Base-by-base conservation (phyloP, 2,329 filamentous ascomycete genomes). In the Trichophyton benhamiae region DNA sequence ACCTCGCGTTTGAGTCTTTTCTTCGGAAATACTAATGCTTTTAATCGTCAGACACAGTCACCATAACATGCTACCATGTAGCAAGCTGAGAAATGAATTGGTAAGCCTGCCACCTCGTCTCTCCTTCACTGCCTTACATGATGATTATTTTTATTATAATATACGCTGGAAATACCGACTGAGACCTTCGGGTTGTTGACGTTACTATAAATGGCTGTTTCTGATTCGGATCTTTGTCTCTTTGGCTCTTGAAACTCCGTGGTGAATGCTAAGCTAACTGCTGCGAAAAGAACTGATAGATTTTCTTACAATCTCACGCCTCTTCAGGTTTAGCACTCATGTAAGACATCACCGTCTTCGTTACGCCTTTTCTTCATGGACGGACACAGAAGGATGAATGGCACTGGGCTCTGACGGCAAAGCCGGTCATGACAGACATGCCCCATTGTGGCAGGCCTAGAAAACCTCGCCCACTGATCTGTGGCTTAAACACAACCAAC, bases 401-500 rank as follows among this genome's bases (percentile, higher is more conserved):
- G 91, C 91, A 96, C 91, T 96, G 91, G 91, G 91, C 91, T 92
- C 91, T 87, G 90, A 95, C 76, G 79, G 77, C 76, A 80, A 73
- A 76, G 72, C 75, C 69, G 71, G 74, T 76, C 84, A 85, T 90
- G 90, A 91, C 80, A 88, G 91, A 85, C 83, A 87, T 84, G 89
- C 90, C 89, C 72, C 78, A 83, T 88, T 89, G 89, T 77, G 90
- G 89, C 90, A 95, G 90, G 91, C 91, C 89, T 96, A 95, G 90
- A 95, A 96, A 96, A 95, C 91, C 91, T 95, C 85, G 90, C 89
- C 91, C 88, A 92, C 91, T 95, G 91, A 95, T 78, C 72, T 65
- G 61, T 60, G 64, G 22, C 20, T 27, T 11, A 44, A 13, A 58
- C n/a, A 22, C 2, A 13, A 38, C 33, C 15, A 17, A 20, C 30